These are phyloP conservation scores for Penicillium paradoxum DNA, from an alignment of 495 filamentous ascomycete genomes.

Conservation along the genomic window DNA sequence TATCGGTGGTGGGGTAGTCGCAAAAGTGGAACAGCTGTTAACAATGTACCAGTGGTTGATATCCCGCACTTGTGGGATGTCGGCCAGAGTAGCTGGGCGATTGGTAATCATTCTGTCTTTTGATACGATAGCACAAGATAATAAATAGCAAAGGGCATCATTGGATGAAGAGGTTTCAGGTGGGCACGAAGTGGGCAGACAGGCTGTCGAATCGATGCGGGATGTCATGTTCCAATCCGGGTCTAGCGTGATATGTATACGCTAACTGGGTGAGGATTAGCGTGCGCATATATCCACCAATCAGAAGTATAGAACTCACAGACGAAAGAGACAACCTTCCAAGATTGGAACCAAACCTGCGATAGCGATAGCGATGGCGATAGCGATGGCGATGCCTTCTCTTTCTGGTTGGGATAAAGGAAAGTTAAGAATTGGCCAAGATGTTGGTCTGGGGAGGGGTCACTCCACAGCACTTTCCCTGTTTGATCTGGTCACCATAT, in stretches of 20 bases:
- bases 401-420: background rate
- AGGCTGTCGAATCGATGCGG: background rate
- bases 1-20: slow-evolving; percentile 15
- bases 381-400: background rate
- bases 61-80: slow-evolving; percentile 23
- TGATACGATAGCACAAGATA: background rate
- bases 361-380: no score
- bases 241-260: background rate
- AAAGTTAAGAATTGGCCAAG: background rate
- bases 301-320: background rate
- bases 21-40: slow-evolving; percentile 27
- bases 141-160: background rate
- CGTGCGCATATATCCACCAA: background rate
- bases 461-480: background rate
- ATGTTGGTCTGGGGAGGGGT: background rate
- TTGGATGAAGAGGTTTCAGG: background rate
- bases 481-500: background rate
- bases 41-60: slow-evolving; percentile 30
- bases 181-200: background rate
- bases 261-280: background rate
- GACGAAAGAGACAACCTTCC: background rate
- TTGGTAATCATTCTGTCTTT: slow-evolving; percentile 8
- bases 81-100: slow-evolving; percentile 14
- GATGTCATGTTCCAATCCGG: background rate
- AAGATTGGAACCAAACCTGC: no score